Conservation (phyloP, 345 rosid species). For the Camelina neglecta region DNA sequence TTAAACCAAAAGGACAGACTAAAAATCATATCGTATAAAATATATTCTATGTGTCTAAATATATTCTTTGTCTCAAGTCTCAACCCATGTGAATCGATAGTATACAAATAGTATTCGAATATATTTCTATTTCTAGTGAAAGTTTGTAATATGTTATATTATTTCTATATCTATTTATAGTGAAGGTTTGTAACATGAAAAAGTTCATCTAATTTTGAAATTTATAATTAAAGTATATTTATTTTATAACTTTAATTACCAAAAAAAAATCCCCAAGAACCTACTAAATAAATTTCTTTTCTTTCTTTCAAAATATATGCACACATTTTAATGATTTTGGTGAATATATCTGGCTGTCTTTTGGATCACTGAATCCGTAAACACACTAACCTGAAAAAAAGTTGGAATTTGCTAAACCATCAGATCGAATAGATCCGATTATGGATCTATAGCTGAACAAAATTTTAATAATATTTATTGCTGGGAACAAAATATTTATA, state of each 20-base stretch:
- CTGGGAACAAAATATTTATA: neutral
- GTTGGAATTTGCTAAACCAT: slow-evolving; percentile 1
- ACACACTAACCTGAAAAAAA: slow-evolving; percentile 11
- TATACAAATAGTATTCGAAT: slow-evolving; percentile 21
- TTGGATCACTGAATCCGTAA: neutral
- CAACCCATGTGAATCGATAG: slow-evolving; percentile 17
- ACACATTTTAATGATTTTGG: neutral
- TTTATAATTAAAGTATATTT: neutral
- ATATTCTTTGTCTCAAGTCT: slow-evolving; percentile 35
- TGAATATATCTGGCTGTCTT: neutral
- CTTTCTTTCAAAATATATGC: neutral
- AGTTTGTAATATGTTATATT: neutral
- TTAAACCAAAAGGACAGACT: slow-evolving; percentile 30
- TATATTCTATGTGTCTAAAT: slow-evolving; percentile 37
- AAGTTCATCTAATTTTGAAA: neutral
- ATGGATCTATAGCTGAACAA: neutral
- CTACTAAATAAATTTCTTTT: neutral
- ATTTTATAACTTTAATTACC: neutral
- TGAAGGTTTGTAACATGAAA: neutral
- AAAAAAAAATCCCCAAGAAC: neutral
- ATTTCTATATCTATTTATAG: neutral
- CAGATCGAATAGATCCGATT: neutral
- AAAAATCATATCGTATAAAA: slow-evolving; percentile 34
- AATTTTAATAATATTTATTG: neutral
- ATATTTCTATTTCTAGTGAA: slow-evolving; percentile 9